These are phyloP conservation scores for Marasmius fiardii DNA, from an alignment of 1,284 basidiomycete genomes.

Conservation along the genomic window DNA sequence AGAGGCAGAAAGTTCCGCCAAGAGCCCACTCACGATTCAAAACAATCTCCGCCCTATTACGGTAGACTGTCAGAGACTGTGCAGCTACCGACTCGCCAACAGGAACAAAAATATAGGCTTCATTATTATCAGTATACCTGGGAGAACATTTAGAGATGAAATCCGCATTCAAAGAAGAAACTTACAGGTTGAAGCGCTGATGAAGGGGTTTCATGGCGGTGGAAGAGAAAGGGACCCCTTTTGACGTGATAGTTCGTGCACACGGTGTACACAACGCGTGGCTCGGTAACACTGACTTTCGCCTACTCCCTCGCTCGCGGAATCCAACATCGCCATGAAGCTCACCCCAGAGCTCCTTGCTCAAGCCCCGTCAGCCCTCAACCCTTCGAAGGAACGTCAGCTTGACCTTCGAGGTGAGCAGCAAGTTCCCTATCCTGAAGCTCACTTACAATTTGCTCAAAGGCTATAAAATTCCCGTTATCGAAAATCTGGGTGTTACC, in stretches of 20 bases:
- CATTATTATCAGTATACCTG: constrained; percentile 67
- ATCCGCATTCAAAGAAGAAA: constrained; percentile 10
- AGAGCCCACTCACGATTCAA: constrained; percentile 53
- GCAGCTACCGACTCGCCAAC: constrained; percentile 52
- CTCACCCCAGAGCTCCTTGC: constrained; percentile 89
- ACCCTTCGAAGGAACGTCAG: constrained; percentile 92
- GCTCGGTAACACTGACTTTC: not conserved
- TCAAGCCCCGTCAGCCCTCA: constrained; percentile 76
- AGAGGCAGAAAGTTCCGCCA: constrained; percentile 2
- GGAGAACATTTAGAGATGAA: constrained; percentile 16
- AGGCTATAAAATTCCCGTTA: constrained; percentile 97
- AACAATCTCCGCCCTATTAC: constrained; percentile 68
- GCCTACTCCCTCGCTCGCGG: constrained; percentile 3
- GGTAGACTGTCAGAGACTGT: constrained; percentile 66
- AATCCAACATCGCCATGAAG: constrained; percentile 57
- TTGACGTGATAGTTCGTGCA: no score
- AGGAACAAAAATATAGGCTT: constrained; percentile 75
- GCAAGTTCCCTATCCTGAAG: constrained; percentile 13
- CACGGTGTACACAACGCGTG: no score
- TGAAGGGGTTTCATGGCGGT: constrained; percentile 61
- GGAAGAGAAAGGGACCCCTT: constrained; percentile 16
- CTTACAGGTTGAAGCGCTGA: constrained; percentile 68
- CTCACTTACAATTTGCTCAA: constrained; percentile 29
- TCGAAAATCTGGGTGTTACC: constrained; percentile 99
- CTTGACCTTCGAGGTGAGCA: constrained; percentile 87